phyloP scores from a whole-genome alignment of 495 filamentous ascomycete species.

The Tuber indicum region DNA sequence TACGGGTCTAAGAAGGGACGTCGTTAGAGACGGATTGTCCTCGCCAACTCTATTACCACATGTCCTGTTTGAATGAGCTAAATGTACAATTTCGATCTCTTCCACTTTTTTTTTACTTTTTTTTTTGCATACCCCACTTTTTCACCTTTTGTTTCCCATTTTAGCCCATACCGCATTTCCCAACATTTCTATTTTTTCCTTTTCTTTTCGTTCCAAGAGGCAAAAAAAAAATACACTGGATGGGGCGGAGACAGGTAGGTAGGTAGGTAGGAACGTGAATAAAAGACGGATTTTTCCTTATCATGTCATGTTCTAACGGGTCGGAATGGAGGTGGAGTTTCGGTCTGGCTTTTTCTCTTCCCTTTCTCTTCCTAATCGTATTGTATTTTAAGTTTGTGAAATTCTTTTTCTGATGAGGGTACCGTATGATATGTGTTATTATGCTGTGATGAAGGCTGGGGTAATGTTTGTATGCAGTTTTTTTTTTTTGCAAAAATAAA shows the following conservation, averaged over 20 bases:
- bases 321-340: not conserved
- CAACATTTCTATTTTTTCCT: not conserved
- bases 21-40: not conserved
- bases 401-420: not conserved
- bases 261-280: not conserved
- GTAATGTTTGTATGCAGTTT: not conserved
- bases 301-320: not conserved
- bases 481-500: not conserved
- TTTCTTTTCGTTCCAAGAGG: not conserved
- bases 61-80: not conserved
- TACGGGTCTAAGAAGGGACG: constrained; percentile 30
- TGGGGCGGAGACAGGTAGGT: not conserved
- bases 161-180: not conserved
- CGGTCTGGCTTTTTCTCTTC: constrained; percentile 2
- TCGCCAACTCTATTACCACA: not conserved
- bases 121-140: not conserved
- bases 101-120: not conserved
- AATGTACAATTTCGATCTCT: not conserved
- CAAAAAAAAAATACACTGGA: not conserved
- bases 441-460: not conserved
- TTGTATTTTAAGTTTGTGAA: not conserved
- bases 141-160: not conserved
- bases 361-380: not conserved
- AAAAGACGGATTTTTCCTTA: not conserved
- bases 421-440: not conserved